Base-by-base conservation (phyloP, 768 basidiomycete genomes). In the Jaapia argillacea region DNA sequence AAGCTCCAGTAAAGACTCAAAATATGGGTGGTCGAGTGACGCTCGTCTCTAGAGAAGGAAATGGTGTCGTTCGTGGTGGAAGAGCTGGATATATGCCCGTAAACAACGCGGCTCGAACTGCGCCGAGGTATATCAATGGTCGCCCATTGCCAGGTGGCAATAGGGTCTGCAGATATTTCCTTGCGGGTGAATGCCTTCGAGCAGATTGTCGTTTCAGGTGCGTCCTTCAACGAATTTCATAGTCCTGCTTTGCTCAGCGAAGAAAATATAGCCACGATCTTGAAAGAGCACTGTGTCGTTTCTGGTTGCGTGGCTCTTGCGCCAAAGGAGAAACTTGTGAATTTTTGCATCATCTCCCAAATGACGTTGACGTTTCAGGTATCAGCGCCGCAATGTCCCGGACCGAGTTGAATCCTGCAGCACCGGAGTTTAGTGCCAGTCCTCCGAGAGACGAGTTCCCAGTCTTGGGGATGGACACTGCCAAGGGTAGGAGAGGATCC, bases 141-240 rank as follows among this genome's bases (percentile, higher is more conserved):
- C 72, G 81, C 12, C 73, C 78, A 22, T 65, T 61, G 0, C 66
- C 70, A 41, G 74, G 74, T 38, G 81, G 80, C 6, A 85, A 81
- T 54, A 70, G 89, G 46, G 92, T 99, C 22, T 99, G 96, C 62
- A 72, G 96, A 43, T 98, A 98, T 59, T 99, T 92, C 65, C 75
- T 99, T 21, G 88, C 90, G 5, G 96, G 96, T 13, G 93, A 97
- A 62, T 99, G 96, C 57, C 66, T 97, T 45, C 68, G 96, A 38
- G 88, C 92, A 35, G 96, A 99, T 66, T 98, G 96, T 65, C 80
- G 94, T 45, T 99, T 98, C 70, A 97, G 91, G 94, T 94, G 52
- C 50, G 77, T 57, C 16, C n/a, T n/a, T n/a, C n/a, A n/a, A n/a
- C n/a, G n/a, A n/a, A 10, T 21, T 21, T 22, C 37, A 22, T 22